A percentile compares a stretch with the other conserved stretches of the same genome.
Evolutionary conservation across 331 rosid species (phyloP).

Genomic region (Spiraea crenata): DNA sequence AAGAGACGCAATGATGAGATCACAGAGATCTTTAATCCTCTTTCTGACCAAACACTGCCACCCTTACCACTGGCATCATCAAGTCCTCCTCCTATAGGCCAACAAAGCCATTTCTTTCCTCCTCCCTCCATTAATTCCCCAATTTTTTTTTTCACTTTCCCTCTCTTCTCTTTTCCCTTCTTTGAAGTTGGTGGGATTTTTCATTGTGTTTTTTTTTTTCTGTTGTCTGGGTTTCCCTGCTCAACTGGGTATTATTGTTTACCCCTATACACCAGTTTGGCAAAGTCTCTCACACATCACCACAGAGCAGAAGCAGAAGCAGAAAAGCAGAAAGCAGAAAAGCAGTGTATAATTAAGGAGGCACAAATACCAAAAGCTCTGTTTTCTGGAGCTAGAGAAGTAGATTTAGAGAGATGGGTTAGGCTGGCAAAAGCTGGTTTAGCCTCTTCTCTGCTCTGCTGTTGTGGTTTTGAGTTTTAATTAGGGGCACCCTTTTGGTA

Average conservation of each 20-base stretch:
- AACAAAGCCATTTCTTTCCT: conserved; percentile 26
- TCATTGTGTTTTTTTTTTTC: too few relatives aligned
- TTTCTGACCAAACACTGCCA: conserved; percentile 78
- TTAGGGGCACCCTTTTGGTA: conserved; percentile 8
- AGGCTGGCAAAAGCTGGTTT: conserved; percentile 38
- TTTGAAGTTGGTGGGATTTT: neutral
- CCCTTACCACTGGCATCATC: conserved; percentile 56
- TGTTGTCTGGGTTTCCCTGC: conserved; percentile 3
- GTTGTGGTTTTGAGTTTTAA: conserved; percentile 9
- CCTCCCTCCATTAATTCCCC: neutral
- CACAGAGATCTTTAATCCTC: conserved; percentile 58
- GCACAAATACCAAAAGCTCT: conserved; percentile 37
- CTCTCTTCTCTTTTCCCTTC: neutral
- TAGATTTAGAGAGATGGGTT: conserved; percentile 56
- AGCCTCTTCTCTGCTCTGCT: conserved; percentile 2
- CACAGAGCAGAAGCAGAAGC: neutral
- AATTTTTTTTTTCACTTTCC: neutral
- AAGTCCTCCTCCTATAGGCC: conserved; percentile 33
- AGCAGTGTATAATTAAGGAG: conserved; percentile 28
- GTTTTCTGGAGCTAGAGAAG: conserved; percentile 12
- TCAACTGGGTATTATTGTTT: neutral
- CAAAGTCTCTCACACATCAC: neutral
- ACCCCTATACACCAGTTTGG: conserved; percentile 12
- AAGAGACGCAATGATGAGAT: conserved; percentile 53
- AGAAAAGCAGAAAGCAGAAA: neutral